phyloP scores from a whole-genome alignment of 78 protist species.

The Dictyostelium firmibasis region DNA sequence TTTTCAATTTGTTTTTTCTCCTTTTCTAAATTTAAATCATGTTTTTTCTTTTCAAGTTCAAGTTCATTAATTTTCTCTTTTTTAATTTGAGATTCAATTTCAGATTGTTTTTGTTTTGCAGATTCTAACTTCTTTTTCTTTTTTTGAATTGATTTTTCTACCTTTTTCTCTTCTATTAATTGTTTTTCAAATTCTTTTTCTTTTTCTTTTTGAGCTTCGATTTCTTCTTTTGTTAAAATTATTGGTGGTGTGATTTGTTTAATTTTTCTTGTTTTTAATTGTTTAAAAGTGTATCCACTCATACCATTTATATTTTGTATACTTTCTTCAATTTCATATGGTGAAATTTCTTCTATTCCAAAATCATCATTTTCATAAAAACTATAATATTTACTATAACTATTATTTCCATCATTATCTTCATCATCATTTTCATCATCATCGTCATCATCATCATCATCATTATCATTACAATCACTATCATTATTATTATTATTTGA shows the following conservation, averaged over 20 bases:
- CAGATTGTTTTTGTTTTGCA: background rate
- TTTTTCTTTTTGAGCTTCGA: background rate
- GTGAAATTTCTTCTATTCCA: background rate
- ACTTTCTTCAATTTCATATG: background rate
- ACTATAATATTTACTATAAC: background rate
- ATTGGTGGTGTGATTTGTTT: background rate
- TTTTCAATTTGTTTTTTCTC: background rate
- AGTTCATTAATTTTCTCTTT: background rate
- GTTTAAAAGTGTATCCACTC: background rate
- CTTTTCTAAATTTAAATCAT: background rate
- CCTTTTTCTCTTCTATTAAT: background rate
- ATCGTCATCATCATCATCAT: background rate
- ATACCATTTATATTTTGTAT: background rate
- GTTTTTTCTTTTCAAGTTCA: background rate
- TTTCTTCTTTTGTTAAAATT: background rate
- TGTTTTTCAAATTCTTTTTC: conserved; percentile 1
- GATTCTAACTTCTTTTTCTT: background rate
- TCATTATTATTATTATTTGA: background rate
- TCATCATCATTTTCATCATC: background rate
- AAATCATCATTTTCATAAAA: background rate
- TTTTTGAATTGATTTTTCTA: background rate
- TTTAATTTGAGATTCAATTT: background rate
- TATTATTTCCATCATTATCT: background rate
- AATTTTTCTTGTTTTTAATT: background rate
- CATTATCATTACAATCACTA: background rate